Evolutionary conservation across 2,329 filamentous ascomycete species (phyloP), one percentile per base, ranked within the genome.

Genomic region (Ophiostoma sp.): DNA sequence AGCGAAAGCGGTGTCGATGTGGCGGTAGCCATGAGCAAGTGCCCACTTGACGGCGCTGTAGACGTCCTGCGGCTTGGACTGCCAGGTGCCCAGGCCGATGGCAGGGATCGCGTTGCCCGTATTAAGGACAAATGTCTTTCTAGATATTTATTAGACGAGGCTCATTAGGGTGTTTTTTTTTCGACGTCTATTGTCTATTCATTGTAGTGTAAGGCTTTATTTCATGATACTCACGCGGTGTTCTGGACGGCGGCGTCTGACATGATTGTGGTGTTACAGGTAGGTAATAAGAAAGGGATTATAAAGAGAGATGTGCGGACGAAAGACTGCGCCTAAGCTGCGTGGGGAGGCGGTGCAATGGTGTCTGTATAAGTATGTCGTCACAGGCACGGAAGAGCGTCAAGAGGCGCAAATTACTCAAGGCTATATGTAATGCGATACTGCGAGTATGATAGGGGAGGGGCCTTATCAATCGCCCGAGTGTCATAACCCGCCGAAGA

Each of bases 81-180:
- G 90, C 90, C 67, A 94, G 70, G 91, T 94, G 70, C 91, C 91
- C 65, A 94, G 84, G 72, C 90, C 91, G 74, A 94, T 80, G 75
- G 89, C 88, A 70, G 90, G 90, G 72, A 95, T 95, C 81, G 91
- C 89, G 79, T 86, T 89, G 71, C 92, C 91, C 69, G 88, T 89
- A 81, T 92, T 91, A 79, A 92, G 86, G 74, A 86, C 88, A 77
- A 89, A 90, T 76, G 87, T 85, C 76, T 84, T 84, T 72, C 81
- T 82, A 69, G 68, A 69, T 13, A 17, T 48, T 23, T 64, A 27
- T 39, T 39, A 48, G 65, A 39, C 6, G 44, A 15, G 52, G 11
- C 8, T 27, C 8, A 15, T 10, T 4, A 31, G 27, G 27, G 27
- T 31, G 27, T 31, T 31, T 31, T 31, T 31, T 20, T 48, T n/a